phyloP scores from a whole-genome alignment of 2,329 filamentous ascomycete species.

The Huntiella moniliformis region DNA sequence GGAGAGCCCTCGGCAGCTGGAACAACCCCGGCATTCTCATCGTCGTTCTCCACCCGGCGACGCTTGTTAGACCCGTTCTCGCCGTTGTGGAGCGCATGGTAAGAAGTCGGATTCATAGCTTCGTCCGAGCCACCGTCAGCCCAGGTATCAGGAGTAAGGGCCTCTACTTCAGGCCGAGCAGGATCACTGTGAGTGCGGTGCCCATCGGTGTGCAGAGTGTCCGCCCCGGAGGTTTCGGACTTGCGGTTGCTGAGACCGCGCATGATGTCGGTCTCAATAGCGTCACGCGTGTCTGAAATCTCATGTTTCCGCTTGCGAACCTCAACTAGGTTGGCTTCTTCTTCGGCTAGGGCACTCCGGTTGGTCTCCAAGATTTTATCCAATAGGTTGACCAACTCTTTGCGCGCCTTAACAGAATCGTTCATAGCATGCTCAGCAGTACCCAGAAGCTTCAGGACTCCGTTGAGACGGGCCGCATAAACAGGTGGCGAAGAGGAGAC shows the following conservation, averaged over 20 bases:
- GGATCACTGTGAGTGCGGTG: conserved; percentile 27
- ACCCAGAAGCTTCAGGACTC: conserved; percentile 74
- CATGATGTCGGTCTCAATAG: conserved; percentile 85
- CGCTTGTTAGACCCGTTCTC: conserved; percentile 38
- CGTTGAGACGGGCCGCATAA: conserved; percentile 73
- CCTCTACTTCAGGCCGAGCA: conserved; percentile 65
- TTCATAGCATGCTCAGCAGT: conserved; percentile 77
- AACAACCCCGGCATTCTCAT: neutral
- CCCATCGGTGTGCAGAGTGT: neutral
- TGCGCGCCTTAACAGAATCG: conserved; percentile 73
- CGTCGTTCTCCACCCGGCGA: conserved; percentile 28
- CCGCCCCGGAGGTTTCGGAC: conserved; percentile 24
- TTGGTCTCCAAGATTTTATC: conserved; percentile 67
- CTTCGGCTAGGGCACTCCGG: conserved; percentile 46
- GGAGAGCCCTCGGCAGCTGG: neutral
- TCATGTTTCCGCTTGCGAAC: conserved; percentile 47
- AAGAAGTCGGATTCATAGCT: conserved; percentile 14
- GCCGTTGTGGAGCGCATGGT: conserved; percentile 30
- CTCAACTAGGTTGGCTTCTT: conserved; percentile 46
- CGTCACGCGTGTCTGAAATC: conserved; percentile 66
- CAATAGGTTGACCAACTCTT: conserved; percentile 56
- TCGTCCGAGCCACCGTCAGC: conserved; percentile 20
- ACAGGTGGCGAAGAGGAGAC: conserved; percentile 66
- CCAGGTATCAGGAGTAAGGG: conserved; percentile 56
- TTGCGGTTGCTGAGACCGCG: conserved; percentile 44